Evolutionary conservation across 129 eudicot genomes (phyloP).

Genomic region (Deinandra increscens): DNA sequence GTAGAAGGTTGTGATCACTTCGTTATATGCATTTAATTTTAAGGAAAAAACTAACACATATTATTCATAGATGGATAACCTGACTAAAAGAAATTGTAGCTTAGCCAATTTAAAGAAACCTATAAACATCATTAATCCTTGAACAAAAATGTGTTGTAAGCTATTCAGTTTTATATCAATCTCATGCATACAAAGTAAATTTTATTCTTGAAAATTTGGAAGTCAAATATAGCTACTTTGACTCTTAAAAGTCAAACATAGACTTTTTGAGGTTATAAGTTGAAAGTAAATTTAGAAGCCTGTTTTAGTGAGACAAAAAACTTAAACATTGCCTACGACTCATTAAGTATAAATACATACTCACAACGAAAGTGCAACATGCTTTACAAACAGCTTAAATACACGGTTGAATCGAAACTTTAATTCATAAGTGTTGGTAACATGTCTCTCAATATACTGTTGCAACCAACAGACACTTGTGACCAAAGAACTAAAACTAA

Average conservation of each 20-base stretch:
- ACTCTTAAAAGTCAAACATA: not conserved
- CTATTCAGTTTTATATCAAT: not conserved
- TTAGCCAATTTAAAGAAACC: not conserved
- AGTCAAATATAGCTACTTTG: not conserved
- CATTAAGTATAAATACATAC: too few species aligned
- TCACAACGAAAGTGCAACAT: too few species aligned
- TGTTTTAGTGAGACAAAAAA: not conserved
- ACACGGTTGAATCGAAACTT: too few species aligned
- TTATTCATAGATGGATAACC: too few species aligned
- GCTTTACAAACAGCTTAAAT: too few species aligned
- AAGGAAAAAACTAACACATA: too few species aligned
- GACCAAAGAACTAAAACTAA: too few species aligned
- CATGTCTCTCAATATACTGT: too few species aligned
- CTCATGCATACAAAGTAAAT: not conserved
- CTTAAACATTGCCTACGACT: not conserved
- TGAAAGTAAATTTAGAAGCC: not conserved
- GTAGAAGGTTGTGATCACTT: too few species aligned
- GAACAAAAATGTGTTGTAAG: not conserved
- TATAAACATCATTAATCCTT: constrained; percentile 14
- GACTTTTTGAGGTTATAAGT: not conserved
- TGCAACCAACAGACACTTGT: too few species aligned
- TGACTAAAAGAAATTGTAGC: not conserved
- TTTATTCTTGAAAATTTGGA: not conserved
- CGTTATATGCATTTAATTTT: too few species aligned
- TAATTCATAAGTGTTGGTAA: too few species aligned